Conservation (phyloP, 2,329 filamentous ascomycete genomes). For the Fusarium sp. region DNA sequence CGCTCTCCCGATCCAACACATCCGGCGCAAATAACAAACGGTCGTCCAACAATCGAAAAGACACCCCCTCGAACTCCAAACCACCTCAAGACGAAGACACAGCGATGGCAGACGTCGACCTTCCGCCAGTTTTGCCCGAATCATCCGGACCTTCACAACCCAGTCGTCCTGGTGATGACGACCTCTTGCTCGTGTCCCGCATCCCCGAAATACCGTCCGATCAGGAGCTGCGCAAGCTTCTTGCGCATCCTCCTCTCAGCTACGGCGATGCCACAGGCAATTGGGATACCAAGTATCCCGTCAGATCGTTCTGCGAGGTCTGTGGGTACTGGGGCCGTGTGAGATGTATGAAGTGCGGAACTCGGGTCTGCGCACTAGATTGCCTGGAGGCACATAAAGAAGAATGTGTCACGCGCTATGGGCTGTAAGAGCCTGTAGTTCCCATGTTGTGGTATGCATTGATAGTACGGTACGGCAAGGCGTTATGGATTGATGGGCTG, state of each 20-base stretch:
- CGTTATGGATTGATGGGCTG: conserved; percentile 42
- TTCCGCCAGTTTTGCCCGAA: conserved; percentile 54
- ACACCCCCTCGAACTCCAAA: conserved; percentile 43
- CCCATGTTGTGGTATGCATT: conserved; percentile 2
- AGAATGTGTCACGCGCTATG: conserved; percentile 77
- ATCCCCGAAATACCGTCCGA: conserved; percentile 71
- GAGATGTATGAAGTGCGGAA: conserved; percentile 82
- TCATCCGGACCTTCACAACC: conserved; percentile 53
- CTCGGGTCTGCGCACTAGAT: conserved; percentile 80
- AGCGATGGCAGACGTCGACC: conserved; percentile 46
- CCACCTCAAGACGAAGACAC: conserved; percentile 46
- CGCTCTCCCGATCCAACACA: conserved; percentile 51
- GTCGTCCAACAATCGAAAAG: conserved; percentile 46
- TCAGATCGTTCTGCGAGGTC: conserved; percentile 79
- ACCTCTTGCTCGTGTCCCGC: conserved; percentile 70
- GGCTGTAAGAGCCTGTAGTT: conserved; percentile 52
- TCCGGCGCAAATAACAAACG: conserved; percentile 51
- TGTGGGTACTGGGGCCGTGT: conserved; percentile 87
- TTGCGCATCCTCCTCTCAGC: conserved; percentile 73
- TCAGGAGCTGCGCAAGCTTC: conserved; percentile 73
- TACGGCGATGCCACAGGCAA: conserved; percentile 73
- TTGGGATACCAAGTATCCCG: conserved; percentile 66
- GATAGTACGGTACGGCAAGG: conserved; percentile 22
- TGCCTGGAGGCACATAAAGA: conserved; percentile 80
- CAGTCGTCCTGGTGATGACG: conserved; percentile 63